Evolutionary conservation across 768 basidiomycete genomes (phyloP), one percentile per base, ranked within the genome.

Genomic region (Daedaleopsis sinensis): DNA sequence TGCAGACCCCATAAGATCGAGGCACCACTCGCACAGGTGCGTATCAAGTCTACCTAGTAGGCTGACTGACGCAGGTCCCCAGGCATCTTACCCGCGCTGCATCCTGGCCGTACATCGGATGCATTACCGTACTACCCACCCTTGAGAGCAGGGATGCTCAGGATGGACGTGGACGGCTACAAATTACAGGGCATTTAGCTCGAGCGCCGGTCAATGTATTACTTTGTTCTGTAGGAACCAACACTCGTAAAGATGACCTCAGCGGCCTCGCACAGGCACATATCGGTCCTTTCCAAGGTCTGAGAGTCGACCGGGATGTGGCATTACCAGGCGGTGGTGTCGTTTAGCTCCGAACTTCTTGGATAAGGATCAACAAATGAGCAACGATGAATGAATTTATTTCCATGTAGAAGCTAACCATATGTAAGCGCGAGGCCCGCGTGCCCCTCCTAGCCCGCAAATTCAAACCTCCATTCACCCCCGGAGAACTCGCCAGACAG

Each of bases 401-500:
- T 44, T 51, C 38, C 53, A 57, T 48, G 21, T 52, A 62, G 55
- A 57, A 62, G 61, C 55, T 11, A 19, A 23, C 46, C 27, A 32
- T 35, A 39, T 27, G 36, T 21, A 21, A 16, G 49, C 36, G 43
- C 24, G 61, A 55, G n/a, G 35, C 51, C 32, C 61, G 51, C 61
- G 47, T 63, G 57, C 19, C 23, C 52, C 52, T 43, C 46, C 46
- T 59, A 67, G 12, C 59, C 62, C 23, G 55, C 62, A 57, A 71
- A 71, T 35, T 63, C 55, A 54, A 65, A 64, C 35, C 69, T 55
- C 70, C 70, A 70, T 52, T 62, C 64, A 21, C 72, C 72, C 24
- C 84, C 84, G 62, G 67, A 71, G 61, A 78, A 81, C 54, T 69
- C 74, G 27, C 80, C 82, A 52, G 73, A 59, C 61, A 82, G 74